Base-by-base conservation (phyloP, 2,329 filamentous ascomycete genomes). In the Beauveria caledonica region DNA sequence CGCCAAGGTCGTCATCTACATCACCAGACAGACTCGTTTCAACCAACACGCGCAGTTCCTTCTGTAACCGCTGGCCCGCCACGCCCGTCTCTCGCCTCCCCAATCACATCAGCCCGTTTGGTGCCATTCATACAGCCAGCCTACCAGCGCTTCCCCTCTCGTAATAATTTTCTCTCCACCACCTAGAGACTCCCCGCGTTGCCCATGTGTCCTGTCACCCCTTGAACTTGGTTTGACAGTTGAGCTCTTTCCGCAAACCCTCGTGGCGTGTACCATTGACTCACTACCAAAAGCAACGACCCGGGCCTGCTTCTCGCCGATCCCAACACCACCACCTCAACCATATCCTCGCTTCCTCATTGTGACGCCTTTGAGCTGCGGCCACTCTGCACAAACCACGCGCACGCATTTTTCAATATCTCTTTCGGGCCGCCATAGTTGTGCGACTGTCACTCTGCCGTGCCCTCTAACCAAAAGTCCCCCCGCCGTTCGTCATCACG, bases 21-120 rank as follows among this genome's bases (percentile, higher is more conserved):
- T 56, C 53, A 3, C 19, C 33, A 46, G n/a, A 36, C 33, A 36
- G 33, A 36, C 33, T n/a, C 17, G 21, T 29, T 55, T 44, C 25
- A 52, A 58, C 56, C 56, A 58, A 52, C 46, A 58, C 56, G n/a
- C 46, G 10, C 55, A 49, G 49, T 42, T 10, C 15, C 45, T 19
- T 23, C 10, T n/a, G 23, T 6, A 21, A 58, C 21, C 42, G 45
- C 27, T 45, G 13, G 21, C 56, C 25, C 44, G 46, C 45, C 29
- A 29, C 46, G 29, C 36, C 56, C 48, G 10, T 52, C 36, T 52
- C 46, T 33, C 25, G 15, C 29, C 21, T 58, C 56, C 55, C 56
- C 56, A 58, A 58, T 58, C 56, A 58, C 56, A 58, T 36, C 56
- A 58, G 51, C 48, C 36, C n/a, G 33, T 44, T 17, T 19, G 40